phyloP scores from a whole-genome alignment of 2,329 filamentous ascomycete species.

The Ilyonectria destructans region DNA sequence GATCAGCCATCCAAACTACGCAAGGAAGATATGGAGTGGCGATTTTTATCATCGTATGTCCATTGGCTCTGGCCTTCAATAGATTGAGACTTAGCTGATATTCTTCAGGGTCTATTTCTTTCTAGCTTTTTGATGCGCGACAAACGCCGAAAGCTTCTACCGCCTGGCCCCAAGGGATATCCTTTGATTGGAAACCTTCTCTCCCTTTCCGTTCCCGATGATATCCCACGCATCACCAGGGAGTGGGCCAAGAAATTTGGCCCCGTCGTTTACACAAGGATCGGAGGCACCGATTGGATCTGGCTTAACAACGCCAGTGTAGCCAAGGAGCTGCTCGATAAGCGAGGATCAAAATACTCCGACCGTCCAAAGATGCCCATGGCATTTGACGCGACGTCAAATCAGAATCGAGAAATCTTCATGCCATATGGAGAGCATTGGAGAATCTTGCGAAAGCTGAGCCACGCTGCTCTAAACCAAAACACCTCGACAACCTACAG shows the following conservation, averaged over 20 bases:
- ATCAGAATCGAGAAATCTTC: constrained; percentile 32
- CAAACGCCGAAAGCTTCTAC: constrained; percentile 10
- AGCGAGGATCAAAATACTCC: constrained; percentile 34
- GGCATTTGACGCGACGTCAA: constrained; percentile 30
- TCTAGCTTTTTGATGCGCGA: constrained; percentile 4
- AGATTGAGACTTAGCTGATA: not conserved
- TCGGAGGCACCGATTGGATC: constrained; percentile 37
- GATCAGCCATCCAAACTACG: not conserved
- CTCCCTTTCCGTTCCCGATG: not conserved
- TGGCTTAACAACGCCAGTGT: constrained; percentile 30
- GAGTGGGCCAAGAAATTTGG: constrained; percentile 12
- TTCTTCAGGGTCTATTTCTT: not conserved
- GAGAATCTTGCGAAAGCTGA: constrained; percentile 32
- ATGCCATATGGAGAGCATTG: constrained; percentile 34
- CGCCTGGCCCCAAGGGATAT: constrained; percentile 15
- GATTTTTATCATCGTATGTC: not conserved
- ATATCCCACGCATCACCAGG: not conserved
- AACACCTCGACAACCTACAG: constrained; percentile 33
- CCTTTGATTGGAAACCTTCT: constrained; percentile 14
- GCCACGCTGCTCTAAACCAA: constrained; percentile 32
- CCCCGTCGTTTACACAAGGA: constrained; percentile 22
- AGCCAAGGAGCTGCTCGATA: constrained; percentile 37
- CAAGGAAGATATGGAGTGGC: not conserved
- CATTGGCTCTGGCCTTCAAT: not conserved
- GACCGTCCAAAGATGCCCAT: constrained; percentile 31